A percentile compares a stretch with the other conserved stretches of the same genome.
Conservation (phyloP, 2,329 filamentous ascomycete genomes). For the Fusarium anthophilum region DNA sequence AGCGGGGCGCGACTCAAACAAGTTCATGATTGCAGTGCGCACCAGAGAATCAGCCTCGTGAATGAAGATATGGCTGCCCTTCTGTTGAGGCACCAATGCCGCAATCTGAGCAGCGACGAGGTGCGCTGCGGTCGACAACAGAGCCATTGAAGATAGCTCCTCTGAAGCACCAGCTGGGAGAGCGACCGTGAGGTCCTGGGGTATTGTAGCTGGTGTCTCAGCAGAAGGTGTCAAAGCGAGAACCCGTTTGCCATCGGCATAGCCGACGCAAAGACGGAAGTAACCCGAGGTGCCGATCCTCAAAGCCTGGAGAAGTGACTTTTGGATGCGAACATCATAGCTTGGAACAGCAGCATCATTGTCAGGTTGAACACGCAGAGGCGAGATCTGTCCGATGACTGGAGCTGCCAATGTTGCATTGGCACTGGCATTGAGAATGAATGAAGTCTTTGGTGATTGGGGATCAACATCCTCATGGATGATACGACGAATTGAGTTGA, state of each 20-base stretch:
- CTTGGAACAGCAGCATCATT: background rate
- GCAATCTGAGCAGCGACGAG: background rate
- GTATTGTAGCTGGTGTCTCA: background rate
- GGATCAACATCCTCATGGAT: background rate
- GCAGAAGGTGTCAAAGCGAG: background rate
- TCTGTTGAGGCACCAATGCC: background rate
- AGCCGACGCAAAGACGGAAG: constrained; percentile 1
- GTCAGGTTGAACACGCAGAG: background rate
- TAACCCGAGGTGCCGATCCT: background rate
- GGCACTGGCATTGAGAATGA: background rate
- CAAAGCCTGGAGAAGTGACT: background rate
- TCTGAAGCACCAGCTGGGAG: background rate
- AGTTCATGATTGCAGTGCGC: background rate
- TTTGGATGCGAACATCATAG: background rate
- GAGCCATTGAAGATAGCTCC: background rate
- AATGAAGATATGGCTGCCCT: background rate
- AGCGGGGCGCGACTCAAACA: background rate
- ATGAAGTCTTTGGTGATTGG: background rate
- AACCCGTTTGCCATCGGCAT: background rate
- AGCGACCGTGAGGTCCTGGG: background rate
- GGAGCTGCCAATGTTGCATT: background rate
- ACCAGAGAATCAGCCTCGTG: background rate
- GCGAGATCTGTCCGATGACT: background rate
- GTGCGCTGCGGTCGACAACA: background rate
- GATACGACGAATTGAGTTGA: background rate